A percentile compares a stretch with the other conserved stretches of the same genome.
phyloP scores from a whole-genome alignment of 163 green algal genomes.

The Botryococcus braunii region DNA sequence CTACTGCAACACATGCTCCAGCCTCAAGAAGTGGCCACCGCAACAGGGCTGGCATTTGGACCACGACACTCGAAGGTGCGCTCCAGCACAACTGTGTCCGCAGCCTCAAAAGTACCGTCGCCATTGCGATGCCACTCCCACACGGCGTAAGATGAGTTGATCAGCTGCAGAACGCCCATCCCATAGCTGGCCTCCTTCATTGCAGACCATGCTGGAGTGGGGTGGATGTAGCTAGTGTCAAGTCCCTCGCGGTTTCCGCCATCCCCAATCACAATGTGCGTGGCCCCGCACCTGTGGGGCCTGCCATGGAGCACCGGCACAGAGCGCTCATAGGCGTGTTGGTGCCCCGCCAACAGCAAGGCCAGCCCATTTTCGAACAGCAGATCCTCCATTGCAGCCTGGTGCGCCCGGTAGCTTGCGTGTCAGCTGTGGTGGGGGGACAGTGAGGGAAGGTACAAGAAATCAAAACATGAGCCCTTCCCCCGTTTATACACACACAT shows the following conservation, averaged over 20 bases:
- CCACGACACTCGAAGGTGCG: too few relatives aligned
- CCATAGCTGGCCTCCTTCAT: conserved; percentile 52
- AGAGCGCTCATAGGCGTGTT: conserved; percentile 69
- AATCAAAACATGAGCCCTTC: too few relatives aligned
- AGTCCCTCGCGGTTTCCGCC: conserved; percentile 63
- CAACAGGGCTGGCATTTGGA: too few relatives aligned
- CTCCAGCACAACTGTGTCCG: too few relatives aligned
- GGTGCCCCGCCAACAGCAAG: conserved; percentile 60
- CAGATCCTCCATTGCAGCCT: conserved; percentile 44
- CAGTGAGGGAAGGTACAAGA: too few relatives aligned
- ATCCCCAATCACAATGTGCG: conserved; percentile 59
- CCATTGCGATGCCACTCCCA: conserved; percentile 49
- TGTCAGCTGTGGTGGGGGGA: too few relatives aligned
- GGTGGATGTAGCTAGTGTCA: conserved; percentile 22
- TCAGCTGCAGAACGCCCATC: conserved; percentile 22
- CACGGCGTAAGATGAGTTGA: conserved; percentile 38
- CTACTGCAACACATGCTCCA: too few relatives aligned
- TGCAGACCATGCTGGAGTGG: conserved; percentile 37
- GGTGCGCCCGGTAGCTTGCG: too few relatives aligned
- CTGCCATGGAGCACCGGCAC: background rate
- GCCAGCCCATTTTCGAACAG: conserved; percentile 57
- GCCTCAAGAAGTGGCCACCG: too few relatives aligned
- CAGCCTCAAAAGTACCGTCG: too few relatives aligned
- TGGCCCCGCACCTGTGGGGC: conserved; percentile 31
- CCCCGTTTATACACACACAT: too few relatives aligned